Percentiles rank a stretch among this genome's conserved stretches.
phyloP scores from a whole-genome alignment of 495 filamentous ascomycete species.

The Letharia columbiana region DNA sequence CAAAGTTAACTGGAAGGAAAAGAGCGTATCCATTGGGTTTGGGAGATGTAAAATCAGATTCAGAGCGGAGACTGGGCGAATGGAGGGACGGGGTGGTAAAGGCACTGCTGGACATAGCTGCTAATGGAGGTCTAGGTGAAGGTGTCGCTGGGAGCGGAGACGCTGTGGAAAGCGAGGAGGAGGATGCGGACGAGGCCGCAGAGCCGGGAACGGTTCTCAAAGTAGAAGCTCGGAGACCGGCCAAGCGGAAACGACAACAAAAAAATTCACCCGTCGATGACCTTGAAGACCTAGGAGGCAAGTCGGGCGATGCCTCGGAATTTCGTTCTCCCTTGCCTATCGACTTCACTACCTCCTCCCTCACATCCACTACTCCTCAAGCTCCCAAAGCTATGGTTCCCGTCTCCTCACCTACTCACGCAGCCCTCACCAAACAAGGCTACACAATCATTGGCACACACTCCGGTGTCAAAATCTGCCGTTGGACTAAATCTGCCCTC shows the following conservation, averaged over 20 bases:
- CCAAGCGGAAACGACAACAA: constrained; percentile 31
- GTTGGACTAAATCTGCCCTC: constrained; percentile 97
- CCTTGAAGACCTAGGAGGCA: constrained; percentile 70
- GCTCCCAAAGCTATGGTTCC: constrained; percentile 86
- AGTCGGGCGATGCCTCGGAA: constrained; percentile 16
- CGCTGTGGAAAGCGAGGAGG: constrained; percentile 73
- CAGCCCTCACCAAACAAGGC: constrained; percentile 86
- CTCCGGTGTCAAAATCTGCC: constrained; percentile 94
- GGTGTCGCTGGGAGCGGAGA: constrained; percentile 75
- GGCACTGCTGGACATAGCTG: constrained; percentile 52
- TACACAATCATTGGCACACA: constrained; percentile 93
- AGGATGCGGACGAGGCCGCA: constrained; percentile 49
- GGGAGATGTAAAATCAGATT: constrained; percentile 73
- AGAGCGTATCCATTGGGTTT: constrained; percentile 77
- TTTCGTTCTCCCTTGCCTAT: constrained; percentile 54
- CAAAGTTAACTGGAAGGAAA: constrained; percentile 74
- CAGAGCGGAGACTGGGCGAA: constrained; percentile 53
- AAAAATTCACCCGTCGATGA: constrained; percentile 51
- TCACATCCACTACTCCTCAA: constrained; percentile 46
- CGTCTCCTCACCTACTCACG: constrained; percentile 75
- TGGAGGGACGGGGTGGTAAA: constrained; percentile 72
- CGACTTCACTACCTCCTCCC: constrained; percentile 55
- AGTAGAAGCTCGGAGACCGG: constrained; percentile 18
- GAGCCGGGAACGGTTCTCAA: not conserved
- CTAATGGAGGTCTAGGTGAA: constrained; percentile 62